Evolutionary conservation across 1,284 basidiomycete genomes (phyloP).

Genomic region (Thelephora terrestris): DNA sequence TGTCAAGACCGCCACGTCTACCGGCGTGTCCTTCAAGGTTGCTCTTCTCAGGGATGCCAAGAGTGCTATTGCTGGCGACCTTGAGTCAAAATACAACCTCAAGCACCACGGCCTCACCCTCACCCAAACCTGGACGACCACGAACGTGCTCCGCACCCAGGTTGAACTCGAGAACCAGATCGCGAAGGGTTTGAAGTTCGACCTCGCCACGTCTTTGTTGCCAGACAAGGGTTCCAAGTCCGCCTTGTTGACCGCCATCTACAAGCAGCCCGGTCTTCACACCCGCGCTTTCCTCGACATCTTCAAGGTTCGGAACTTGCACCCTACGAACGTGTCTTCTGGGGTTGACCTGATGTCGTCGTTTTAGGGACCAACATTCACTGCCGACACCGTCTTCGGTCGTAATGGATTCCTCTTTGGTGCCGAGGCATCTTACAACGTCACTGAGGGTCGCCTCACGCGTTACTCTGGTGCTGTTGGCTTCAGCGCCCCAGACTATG

Average conservation of each 20-base stretch:
- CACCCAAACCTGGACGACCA: constrained; percentile 93
- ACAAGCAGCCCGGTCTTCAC: constrained; percentile 97
- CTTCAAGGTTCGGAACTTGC: constrained; percentile 67
- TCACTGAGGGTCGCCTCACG: constrained; percentile 86
- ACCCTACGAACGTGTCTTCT: constrained; percentile 4
- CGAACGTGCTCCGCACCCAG: constrained; percentile 85
- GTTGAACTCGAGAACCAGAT: constrained; percentile 98
- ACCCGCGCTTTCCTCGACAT: constrained; percentile 86
- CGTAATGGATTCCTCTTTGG: constrained; percentile 97
- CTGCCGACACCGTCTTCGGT: constrained; percentile 90
- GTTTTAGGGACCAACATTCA: constrained; percentile 86
- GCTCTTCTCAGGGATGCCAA: constrained; percentile 71
- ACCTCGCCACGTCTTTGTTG: constrained; percentile 76
- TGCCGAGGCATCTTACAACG: constrained; percentile 95
- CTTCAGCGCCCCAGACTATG: constrained; percentile 95
- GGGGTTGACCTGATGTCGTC: background rate
- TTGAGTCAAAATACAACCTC: constrained; percentile 89
- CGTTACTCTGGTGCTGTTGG: constrained; percentile 90
- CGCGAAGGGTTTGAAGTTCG: constrained; percentile 96
- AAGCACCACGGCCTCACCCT: constrained; percentile 83
- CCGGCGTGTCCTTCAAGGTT: constrained; percentile 84
- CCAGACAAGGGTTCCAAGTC: constrained; percentile 83
- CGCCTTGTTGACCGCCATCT: constrained; percentile 75
- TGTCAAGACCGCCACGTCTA: constrained; percentile 94
- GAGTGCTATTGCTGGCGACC: constrained; percentile 71